Evolutionary conservation across 2,329 filamentous ascomycete genomes (phyloP).

Genomic region (Aspergillus transmontanensis): DNA sequence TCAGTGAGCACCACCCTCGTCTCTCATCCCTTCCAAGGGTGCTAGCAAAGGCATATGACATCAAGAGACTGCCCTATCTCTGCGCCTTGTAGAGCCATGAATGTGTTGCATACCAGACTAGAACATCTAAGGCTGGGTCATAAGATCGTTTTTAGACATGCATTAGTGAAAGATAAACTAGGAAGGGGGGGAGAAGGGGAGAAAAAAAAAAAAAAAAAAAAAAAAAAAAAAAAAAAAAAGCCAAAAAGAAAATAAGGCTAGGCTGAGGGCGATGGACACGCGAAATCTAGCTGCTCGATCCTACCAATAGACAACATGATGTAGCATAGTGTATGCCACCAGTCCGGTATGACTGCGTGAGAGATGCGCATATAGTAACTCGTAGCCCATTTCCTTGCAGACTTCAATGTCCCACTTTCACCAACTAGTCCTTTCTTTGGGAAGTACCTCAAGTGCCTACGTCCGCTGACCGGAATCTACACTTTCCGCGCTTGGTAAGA

Average conservation of each 20-base stretch:
- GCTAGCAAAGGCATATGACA: not conserved
- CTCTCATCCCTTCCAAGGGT: not conserved
- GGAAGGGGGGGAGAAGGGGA: not conserved
- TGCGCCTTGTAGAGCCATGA: not conserved
- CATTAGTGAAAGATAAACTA: not conserved
- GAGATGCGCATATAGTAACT: too few species aligned
- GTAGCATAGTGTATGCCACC: not conserved
- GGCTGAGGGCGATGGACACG: not conserved
- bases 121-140: not conserved
- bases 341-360: not conserved
- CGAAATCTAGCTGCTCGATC: not conserved
- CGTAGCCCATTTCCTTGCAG: not conserved
- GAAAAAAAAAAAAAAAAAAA: not conserved
- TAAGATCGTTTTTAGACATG: not conserved
- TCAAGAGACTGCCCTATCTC: not conserved
- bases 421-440: not conserved
- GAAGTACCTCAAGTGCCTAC: not conserved
- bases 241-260: not conserved
- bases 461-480: not conserved
- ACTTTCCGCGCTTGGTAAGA: not conserved
- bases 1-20: not conserved
- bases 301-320: not conserved
- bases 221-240: not conserved
- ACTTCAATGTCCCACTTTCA: not conserved
- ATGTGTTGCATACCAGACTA: not conserved